These are phyloP conservation scores for Rhizoclosmatium globosum DNA, from an alignment of 192 early-diverging fungal species.

Conservation along the genomic window DNA sequence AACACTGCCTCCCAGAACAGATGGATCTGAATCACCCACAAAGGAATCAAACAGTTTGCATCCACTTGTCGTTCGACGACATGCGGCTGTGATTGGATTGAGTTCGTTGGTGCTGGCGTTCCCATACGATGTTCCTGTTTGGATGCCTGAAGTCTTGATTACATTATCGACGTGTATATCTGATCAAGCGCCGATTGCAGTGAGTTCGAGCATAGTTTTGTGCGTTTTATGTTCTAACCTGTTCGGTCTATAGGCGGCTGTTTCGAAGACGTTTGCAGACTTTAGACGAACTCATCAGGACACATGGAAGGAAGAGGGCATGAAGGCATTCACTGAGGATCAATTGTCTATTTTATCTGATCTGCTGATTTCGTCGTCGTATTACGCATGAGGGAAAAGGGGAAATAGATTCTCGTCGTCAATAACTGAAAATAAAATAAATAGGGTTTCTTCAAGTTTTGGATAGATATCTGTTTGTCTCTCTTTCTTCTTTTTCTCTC, in stretches of 20 bases:
- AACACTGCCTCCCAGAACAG: constrained; percentile 24
- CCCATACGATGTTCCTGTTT: constrained; percentile 92
- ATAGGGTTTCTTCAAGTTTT: too few relatives aligned
- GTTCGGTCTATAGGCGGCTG: constrained; percentile 60
- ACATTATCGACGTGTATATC: constrained; percentile 77
- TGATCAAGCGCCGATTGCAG: constrained; percentile 86
- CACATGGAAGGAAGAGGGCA: constrained; percentile 88
- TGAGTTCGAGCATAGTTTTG: constrained; percentile 46
- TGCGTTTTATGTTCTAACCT: constrained; percentile 5
- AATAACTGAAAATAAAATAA: too few relatives aligned
- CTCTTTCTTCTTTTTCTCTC: too few relatives aligned
- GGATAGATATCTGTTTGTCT: too few relatives aligned
- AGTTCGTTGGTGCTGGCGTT: constrained; percentile 87
- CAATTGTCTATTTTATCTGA: constrained; percentile 85
- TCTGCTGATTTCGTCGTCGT: constrained; percentile 69
- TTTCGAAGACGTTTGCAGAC: constrained; percentile 89
- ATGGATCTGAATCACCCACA: background rate
- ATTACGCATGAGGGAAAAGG: constrained; percentile 46
- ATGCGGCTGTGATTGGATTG: constrained; percentile 92
- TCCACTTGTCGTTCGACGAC: constrained; percentile 70
- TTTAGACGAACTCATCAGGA: constrained; percentile 96
- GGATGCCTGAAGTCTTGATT: constrained; percentile 89
- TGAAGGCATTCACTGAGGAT: constrained; percentile 74
- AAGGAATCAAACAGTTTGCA: background rate
- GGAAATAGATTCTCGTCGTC: too few relatives aligned